Base-by-base conservation (phyloP, 768 basidiomycete genomes). In the Phanerochaete carnosa region DNA sequence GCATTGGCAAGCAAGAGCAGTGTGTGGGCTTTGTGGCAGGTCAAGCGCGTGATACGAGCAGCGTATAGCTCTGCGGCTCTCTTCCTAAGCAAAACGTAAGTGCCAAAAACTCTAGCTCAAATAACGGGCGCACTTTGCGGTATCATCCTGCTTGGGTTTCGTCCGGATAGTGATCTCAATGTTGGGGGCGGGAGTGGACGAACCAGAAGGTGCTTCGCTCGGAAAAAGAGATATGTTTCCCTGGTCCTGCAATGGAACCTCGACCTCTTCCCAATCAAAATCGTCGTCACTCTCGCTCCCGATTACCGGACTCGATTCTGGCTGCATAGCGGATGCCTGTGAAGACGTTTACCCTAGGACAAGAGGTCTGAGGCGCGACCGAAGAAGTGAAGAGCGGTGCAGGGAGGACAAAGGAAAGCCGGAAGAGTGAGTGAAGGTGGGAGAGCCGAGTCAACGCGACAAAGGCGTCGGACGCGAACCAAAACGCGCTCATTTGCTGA, bases 11-110 rank as follows among this genome's bases (percentile, higher is more conserved):
- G 80, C 15, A 97, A 79, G n/a, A 83, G 76, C 12, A 95, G 74
- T 9, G 94, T 92, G 66, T 99, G 97, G 15, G 94, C 78, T 74
- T 96, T 95, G 76, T 98, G 96, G 57, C 85, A 87, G 59, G 89
- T 83, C 49, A 95, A 83, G 33, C 95, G 82, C 9, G 86, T 71
- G 45, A 87, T 76, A 13, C 95, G 84, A 68, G 95, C 91, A 15
- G 84, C 83, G 61, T 85, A 79, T 33, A 84, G 72, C 71, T 11
- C 73, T 60, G 45, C 66, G 73, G 62, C 81, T 81, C 73, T 73
- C 75, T 81, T 79, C 69, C 77, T 83, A 67, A 35, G 23, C 49
- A 29, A 32, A n/a, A 29, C 30, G 22, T 47, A 11, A 30, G 46
- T 52, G 52, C 35, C 29, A 30, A 43, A n/a, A 26, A 23, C 39